Evolutionary conservation across 306 rosid genomes (phyloP).

Genomic region (Coriaria nepalensis): DNA sequence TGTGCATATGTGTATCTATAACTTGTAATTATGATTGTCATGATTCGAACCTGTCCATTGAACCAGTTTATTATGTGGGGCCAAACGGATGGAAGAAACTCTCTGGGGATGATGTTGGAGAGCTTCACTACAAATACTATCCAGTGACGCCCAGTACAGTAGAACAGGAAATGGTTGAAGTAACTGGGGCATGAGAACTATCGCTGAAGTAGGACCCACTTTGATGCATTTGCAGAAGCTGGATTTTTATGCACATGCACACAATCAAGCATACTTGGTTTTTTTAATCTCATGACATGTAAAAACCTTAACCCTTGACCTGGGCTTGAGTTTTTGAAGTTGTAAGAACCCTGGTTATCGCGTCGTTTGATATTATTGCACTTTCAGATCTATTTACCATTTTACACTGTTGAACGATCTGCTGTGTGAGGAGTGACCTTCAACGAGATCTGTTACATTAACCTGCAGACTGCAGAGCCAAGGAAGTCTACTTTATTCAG

Average conservation of each 20-base stretch:
- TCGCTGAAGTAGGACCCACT: not conserved
- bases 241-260: not conserved
- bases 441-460: too few relatives aligned
- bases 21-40: not conserved
- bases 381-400: too few relatives aligned
- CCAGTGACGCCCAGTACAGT: conserved; percentile 60
- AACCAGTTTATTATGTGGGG: conserved; percentile 67
- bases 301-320: too few relatives aligned
- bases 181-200: conserved; percentile 27
- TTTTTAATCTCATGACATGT: too few relatives aligned
- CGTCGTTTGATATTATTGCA: too few relatives aligned
- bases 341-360: too few relatives aligned
- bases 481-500: too few relatives aligned
- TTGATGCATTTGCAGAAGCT: conserved; percentile 7
- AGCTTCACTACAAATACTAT: conserved; percentile 62
- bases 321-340: too few relatives aligned
- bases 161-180: conserved; percentile 93
- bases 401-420: too few relatives aligned
- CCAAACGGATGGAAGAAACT: conserved; percentile 80
- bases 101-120: conserved; percentile 86
- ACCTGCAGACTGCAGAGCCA: too few relatives aligned
- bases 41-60: conserved; percentile 4
- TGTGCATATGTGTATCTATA: not conserved
- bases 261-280: too few relatives aligned
- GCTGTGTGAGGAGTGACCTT: too few relatives aligned